Evolutionary conservation across 169 alveolate species (phyloP).

Genomic region (Plasmodium berghei): DNA sequence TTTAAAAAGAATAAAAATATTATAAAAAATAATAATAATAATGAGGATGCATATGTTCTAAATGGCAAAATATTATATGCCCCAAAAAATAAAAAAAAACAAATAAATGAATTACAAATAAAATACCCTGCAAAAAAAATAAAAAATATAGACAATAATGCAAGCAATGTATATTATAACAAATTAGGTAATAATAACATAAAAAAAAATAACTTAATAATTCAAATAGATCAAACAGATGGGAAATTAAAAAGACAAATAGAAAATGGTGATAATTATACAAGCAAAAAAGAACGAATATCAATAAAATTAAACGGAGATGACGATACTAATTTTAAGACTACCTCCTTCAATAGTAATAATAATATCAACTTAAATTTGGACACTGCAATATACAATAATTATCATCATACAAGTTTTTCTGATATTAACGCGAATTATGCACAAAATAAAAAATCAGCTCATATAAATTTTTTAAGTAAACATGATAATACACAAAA

Average conservation of each 20-base stretch:
- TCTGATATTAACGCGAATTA: no score
- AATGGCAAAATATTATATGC: slow-evolving; percentile 71
- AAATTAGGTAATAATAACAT: slow-evolving; percentile 24
- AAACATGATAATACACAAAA: no score
- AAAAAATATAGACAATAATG: slow-evolving; percentile 8
- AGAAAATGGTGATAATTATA: no score
- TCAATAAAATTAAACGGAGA: no score
- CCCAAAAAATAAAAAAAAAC: slow-evolving; percentile 34
- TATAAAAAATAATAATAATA: slow-evolving; percentile 12
- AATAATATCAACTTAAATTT: no score
- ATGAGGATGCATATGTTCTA: slow-evolving; percentile 54
- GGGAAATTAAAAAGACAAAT: neutral
- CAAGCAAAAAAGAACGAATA: no score
- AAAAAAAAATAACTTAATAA: slow-evolving; percentile 11
- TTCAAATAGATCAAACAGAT: neutral
- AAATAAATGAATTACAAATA: slow-evolving; percentile 38
- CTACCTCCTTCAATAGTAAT: no score
- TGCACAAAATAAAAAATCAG: no score
- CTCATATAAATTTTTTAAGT: no score
- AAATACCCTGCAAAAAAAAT: slow-evolving; percentile 10
- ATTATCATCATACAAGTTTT: no score
- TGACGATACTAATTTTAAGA: no score
- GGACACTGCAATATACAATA: no score
- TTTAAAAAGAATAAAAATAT: slow-evolving; percentile 39
- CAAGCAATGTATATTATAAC: slow-evolving; percentile 15